Conservation (phyloP, 202 grass and related monocot species). For the Carex arenaria region DNA sequence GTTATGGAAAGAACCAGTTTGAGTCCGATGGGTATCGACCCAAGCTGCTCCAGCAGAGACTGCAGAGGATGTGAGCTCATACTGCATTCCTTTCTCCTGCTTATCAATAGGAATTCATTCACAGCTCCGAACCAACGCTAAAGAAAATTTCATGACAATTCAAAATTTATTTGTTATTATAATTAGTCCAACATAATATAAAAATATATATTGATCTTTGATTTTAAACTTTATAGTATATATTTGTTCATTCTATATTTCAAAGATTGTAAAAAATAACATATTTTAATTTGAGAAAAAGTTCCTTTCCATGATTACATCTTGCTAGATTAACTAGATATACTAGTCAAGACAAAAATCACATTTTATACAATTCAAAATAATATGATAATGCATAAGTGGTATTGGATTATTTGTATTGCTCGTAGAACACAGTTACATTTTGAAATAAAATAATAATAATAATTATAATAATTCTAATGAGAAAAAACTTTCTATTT, state of each 20-base stretch:
- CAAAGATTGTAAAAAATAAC: neutral
- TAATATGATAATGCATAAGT: neutral
- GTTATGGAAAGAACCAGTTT: too few species aligned
- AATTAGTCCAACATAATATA: neutral
- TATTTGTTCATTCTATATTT: neutral
- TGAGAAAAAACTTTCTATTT: neutral
- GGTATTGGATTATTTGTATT: neutral
- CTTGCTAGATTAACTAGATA: neutral
- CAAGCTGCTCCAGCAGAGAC: too few species aligned
- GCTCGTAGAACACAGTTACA: neutral
- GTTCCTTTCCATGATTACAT: too few species aligned
- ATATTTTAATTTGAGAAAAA: neutral
- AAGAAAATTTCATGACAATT: neutral
- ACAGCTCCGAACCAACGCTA: neutral
- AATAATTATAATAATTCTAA: neutral
- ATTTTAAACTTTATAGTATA: neutral
- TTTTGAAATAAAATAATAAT: neutral
- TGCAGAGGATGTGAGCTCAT: too few species aligned
- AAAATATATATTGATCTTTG: neutral
- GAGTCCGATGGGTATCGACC: too few species aligned
- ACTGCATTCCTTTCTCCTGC: too few species aligned
- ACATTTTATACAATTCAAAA: neutral
- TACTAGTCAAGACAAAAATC: neutral
- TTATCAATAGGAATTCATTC: neutral
- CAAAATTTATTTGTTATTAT: neutral